phyloP scores from a whole-genome alignment of 495 filamentous ascomycete genomes.

The Filosporella fistucella region DNA sequence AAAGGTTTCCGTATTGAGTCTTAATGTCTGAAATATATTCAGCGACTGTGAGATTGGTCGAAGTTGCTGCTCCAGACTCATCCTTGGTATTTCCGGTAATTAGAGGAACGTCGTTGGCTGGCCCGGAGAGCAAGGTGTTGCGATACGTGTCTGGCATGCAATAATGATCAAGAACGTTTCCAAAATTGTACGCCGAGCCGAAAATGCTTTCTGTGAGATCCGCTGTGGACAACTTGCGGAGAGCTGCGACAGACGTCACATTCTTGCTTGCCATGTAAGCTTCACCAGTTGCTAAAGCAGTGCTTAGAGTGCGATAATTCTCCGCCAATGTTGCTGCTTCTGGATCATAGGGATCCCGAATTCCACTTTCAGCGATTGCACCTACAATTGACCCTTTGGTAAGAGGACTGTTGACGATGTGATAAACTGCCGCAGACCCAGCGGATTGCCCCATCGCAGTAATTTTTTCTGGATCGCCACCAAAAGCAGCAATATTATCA shows the following conservation, averaged over 20 bases:
- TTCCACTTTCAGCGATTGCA: slow-evolving; percentile 7
- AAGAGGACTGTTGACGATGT: slow-evolving; percentile 12
- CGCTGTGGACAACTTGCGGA: not conserved
- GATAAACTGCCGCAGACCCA: slow-evolving; percentile 9
- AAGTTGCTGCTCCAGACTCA: slow-evolving; percentile 3
- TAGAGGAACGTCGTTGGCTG: slow-evolving; percentile 10
- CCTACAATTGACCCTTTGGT: slow-evolving; percentile 5
- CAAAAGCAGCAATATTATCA: slow-evolving; percentile 62
- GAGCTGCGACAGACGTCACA: not conserved
- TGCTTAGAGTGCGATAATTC: slow-evolving; percentile 1
- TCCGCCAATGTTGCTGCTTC: slow-evolving; percentile 5
- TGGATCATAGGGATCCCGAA: slow-evolving; percentile 10
- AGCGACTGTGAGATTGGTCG: slow-evolving; percentile 1
- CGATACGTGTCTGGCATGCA: slow-evolving; percentile 9
- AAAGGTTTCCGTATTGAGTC: slow-evolving; percentile 5
- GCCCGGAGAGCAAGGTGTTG: not conserved
- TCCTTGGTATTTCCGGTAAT: slow-evolving; percentile 15
- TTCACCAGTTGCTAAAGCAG: not conserved
- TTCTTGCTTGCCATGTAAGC: slow-evolving; percentile 1
- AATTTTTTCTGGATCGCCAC: slow-evolving; percentile 51
- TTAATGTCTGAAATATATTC: slow-evolving; percentile 1
- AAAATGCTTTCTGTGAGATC: not conserved
- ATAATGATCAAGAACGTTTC: slow-evolving; percentile 10
- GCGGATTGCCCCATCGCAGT: slow-evolving; percentile 36
- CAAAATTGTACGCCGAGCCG: not conserved